These are phyloP conservation scores for Domatiomyces catenatus DNA, from an alignment of 2,329 filamentous ascomycete genomes.

Conservation along the genomic window DNA sequence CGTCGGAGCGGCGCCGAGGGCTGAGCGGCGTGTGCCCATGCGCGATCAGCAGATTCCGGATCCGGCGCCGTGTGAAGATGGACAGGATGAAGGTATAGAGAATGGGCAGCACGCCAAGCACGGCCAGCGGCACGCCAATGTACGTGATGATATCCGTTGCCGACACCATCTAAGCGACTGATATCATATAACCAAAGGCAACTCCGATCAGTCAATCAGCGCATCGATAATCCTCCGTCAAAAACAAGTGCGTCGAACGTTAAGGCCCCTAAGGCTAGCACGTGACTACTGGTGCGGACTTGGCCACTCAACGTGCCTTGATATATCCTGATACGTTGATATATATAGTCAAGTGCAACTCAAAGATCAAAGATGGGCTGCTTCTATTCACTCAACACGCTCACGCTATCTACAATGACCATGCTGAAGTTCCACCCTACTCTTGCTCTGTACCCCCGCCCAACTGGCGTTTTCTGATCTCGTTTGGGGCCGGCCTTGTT, in stretches of 20 bases:
- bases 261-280: too few species aligned
- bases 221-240: not conserved
- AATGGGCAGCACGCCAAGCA: constrained; percentile 47
- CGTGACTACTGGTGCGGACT: too few species aligned
- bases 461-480: not conserved
- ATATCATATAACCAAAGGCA: too few species aligned
- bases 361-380: not conserved
- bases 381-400: not conserved
- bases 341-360: too few species aligned
- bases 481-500: not conserved
- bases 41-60: constrained; percentile 42
- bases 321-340: too few species aligned
- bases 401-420: not conserved
- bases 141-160: constrained; percentile 41
- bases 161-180: constrained; percentile 17
- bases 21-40: constrained; percentile 31
- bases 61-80: constrained; percentile 43
- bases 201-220: not conserved
- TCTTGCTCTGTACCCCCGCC: constrained; percentile 30
- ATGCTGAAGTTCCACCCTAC: not conserved
- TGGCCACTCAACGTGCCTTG: too few species aligned
- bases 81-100: constrained; percentile 50
- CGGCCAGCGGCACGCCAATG: constrained; percentile 42
- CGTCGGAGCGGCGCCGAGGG: constrained; percentile 16
- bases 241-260: too few species aligned